A percentile compares a stretch with the other conserved stretches of the same genome.
phyloP scores from a whole-genome alignment of 2,329 filamentous ascomycete genomes.

The Scedosporium aurantiacum region DNA sequence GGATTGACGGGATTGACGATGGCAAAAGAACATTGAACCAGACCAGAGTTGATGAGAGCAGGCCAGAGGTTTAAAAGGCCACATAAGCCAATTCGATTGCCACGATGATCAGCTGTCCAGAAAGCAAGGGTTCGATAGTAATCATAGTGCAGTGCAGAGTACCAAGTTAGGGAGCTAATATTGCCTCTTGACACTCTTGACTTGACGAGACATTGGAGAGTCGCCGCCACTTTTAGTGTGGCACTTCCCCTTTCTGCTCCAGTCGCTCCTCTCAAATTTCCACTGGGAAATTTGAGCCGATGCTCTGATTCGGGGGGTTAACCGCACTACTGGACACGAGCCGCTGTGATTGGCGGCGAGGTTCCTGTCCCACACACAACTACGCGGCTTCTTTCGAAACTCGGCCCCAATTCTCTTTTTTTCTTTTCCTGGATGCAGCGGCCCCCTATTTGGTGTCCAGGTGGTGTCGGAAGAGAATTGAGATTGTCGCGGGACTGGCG shows the following conservation, averaged over 20 bases:
- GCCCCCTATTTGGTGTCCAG: background rate
- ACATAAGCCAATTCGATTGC: slow-evolving; percentile 1
- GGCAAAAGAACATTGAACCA: background rate
- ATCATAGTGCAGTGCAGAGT: background rate
- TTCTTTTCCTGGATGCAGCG: background rate
- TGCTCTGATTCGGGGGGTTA: background rate
- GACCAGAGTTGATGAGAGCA: background rate
- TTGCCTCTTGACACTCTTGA: background rate
- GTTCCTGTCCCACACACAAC: background rate
- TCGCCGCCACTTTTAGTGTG: background rate
- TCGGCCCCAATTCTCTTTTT: background rate
- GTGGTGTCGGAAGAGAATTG: no score
- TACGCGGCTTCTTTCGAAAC: background rate
- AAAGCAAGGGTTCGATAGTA: background rate
- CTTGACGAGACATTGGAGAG: slow-evolving; percentile 1
- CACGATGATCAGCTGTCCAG: background rate
- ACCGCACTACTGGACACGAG: slow-evolving; percentile 1
- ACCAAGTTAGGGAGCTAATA: background rate
- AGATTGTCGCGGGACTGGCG: background rate
- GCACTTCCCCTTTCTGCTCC: background rate
- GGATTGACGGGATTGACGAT: slow-evolving; percentile 1
- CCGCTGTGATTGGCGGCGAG: slow-evolving; percentile 1
- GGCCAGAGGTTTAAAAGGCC: background rate
- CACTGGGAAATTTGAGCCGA: background rate
- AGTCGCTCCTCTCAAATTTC: background rate